These are phyloP conservation scores for Solanum pimpinellifolium DNA, from an alignment of 257 asterid genomes.

Conservation along the genomic window DNA sequence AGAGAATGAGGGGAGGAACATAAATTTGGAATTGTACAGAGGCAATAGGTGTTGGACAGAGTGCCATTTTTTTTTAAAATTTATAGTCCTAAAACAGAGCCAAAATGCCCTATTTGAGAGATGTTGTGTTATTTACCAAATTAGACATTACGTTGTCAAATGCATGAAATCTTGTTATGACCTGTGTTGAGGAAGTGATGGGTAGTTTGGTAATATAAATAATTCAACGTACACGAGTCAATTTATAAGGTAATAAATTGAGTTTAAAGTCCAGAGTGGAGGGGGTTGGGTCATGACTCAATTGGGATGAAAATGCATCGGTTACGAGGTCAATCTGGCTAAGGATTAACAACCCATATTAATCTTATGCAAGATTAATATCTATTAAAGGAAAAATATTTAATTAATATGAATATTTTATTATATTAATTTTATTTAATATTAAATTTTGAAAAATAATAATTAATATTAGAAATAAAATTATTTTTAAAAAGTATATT, in stretches of 20 bases:
- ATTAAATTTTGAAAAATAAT: too few relatives aligned
- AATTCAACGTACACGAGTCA: neutral
- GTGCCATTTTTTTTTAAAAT: slow-evolving; percentile 23
- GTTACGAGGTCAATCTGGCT: neutral
- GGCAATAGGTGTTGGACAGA: slow-evolving; percentile 39
- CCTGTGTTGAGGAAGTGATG: neutral
- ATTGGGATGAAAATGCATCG: neutral
- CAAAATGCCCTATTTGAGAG: neutral
- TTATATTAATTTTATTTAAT: too few relatives aligned
- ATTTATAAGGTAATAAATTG: neutral
- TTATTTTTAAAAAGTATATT: too few relatives aligned
- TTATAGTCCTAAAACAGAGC: neutral
- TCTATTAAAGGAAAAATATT: too few relatives aligned
- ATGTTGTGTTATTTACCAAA: neutral
- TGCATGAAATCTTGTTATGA: neutral
- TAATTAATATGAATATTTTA: too few relatives aligned
- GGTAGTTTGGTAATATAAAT: neutral
- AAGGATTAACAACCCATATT: neutral
- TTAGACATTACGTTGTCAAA: neutral
- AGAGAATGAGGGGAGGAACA: neutral
- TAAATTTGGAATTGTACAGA: slow-evolving; percentile 6
- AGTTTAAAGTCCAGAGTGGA: neutral
- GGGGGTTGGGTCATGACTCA: neutral
- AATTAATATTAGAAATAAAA: too few relatives aligned
- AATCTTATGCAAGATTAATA: neutral